Percentiles rank a stretch among this genome's conserved stretches.
Conservation (phyloP, 176 grass and related monocot species). For the Triticum urartu region DNA sequence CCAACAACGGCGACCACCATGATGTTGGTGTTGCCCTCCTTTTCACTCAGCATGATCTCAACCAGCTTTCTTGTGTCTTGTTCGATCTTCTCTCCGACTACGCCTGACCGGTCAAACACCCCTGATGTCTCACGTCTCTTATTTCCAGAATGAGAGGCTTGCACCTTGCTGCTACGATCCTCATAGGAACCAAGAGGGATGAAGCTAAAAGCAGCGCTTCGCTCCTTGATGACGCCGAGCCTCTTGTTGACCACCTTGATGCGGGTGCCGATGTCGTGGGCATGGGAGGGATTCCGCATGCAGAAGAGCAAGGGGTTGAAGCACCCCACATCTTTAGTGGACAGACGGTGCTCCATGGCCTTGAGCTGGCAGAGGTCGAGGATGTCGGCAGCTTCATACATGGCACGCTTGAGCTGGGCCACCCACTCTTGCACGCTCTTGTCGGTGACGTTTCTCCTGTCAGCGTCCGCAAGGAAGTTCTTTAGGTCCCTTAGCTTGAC, state of each 20-base stretch:
- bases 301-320: neutral
- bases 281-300: neutral
- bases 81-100: slow-evolving; percentile 24
- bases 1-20: slow-evolving; percentile 24
- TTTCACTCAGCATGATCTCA: neutral
- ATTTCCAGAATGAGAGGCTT: neutral
- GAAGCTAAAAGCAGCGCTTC: neutral
- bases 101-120: neutral
- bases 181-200: neutral
- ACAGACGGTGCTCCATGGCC: neutral
- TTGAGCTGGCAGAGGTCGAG: slow-evolving; percentile 24
- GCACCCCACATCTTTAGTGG: too few relatives aligned
- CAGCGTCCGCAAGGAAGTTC: neutral
- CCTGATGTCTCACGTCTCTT: neutral
- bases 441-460: neutral
- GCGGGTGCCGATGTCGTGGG: neutral
- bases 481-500: neutral
- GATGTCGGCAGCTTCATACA: neutral
- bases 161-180: neutral
- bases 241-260: neutral
- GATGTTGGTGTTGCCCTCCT: neutral
- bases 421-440: slow-evolving; percentile 1
- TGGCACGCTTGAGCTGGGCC: neutral
- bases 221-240: neutral
- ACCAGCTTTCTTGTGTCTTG: slow-evolving; percentile 15